A percentile compares a stretch with the other conserved stretches of the same genome.
Evolutionary conservation across 2,329 filamentous ascomycete species (phyloP).

Genomic region (Beauveria sp.): DNA sequence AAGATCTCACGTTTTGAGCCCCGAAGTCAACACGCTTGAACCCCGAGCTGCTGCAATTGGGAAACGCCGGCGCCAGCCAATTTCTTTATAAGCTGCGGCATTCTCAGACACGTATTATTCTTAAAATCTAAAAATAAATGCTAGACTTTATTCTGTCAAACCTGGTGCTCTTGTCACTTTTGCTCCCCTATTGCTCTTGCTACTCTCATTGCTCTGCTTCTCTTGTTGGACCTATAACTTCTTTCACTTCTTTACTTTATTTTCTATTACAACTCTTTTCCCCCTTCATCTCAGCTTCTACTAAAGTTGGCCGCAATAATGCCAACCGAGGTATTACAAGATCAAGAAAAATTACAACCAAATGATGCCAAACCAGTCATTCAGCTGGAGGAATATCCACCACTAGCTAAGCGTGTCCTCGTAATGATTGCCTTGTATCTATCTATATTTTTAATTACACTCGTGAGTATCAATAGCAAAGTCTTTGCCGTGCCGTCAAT

Average conservation of each 20-base stretch:
- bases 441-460: constrained; percentile 40
- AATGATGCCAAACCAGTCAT: background rate
- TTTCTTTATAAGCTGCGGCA: background rate
- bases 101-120: too few relatives aligned
- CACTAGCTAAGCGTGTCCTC: background rate
- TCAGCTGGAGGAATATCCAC: background rate
- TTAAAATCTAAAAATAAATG: too few relatives aligned
- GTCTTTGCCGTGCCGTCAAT: too few relatives aligned
- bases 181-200: too few relatives aligned
- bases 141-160: background rate
- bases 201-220: too few relatives aligned
- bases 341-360: background rate
- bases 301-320: background rate
- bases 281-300: too few relatives aligned
- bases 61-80: background rate
- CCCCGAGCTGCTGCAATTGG: background rate
- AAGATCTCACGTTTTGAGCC: background rate
- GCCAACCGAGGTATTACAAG: background rate
- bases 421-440: constrained; percentile 1
- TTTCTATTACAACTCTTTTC: too few relatives aligned
- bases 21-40: background rate
- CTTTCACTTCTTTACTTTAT: too few relatives aligned
- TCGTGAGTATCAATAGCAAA: constrained; percentile 15
- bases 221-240: too few relatives aligned
- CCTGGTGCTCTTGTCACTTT: background rate